Evolutionary conservation across 2,329 filamentous ascomycete genomes (phyloP).

Genomic region (Colletotrichum camelliae): DNA sequence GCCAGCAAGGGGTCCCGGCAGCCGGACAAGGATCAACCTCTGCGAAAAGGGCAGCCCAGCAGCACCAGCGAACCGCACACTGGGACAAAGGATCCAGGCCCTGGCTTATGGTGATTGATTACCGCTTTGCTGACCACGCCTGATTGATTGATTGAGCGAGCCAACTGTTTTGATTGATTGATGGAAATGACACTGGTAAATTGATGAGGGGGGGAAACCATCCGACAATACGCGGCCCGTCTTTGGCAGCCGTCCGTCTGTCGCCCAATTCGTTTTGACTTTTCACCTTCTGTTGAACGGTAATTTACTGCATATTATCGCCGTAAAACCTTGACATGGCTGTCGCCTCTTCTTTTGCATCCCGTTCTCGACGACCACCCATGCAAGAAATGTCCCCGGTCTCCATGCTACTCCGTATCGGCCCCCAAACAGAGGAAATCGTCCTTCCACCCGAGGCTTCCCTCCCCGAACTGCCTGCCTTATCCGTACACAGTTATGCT

Average conservation of each 20-base stretch:
- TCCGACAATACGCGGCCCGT: neutral
- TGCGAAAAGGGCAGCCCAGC: neutral
- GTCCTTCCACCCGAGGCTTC: neutral
- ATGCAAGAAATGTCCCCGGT: neutral
- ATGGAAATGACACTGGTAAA: constrained; percentile 1
- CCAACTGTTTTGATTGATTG: neutral
- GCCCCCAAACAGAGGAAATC: neutral
- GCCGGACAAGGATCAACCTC: neutral
- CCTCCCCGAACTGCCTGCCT: neutral
- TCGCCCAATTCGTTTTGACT: neutral
- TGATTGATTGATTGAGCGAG: neutral
- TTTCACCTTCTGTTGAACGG: neutral
- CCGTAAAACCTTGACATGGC: neutral
- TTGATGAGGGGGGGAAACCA: neutral
- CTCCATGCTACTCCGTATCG: neutral
- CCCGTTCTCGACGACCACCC: neutral
- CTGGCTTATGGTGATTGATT: neutral
- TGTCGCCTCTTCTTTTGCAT: neutral
- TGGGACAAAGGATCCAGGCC: constrained; percentile 1
- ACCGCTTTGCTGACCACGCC: constrained; percentile 5
- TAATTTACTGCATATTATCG: neutral
- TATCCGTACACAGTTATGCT: neutral
- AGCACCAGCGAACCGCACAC: neutral
- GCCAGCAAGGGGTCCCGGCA: neutral
- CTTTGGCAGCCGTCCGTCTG: neutral